phyloP scores from a whole-genome alignment of 2,329 filamentous ascomycete species.

The Epichloe elymi region DNA sequence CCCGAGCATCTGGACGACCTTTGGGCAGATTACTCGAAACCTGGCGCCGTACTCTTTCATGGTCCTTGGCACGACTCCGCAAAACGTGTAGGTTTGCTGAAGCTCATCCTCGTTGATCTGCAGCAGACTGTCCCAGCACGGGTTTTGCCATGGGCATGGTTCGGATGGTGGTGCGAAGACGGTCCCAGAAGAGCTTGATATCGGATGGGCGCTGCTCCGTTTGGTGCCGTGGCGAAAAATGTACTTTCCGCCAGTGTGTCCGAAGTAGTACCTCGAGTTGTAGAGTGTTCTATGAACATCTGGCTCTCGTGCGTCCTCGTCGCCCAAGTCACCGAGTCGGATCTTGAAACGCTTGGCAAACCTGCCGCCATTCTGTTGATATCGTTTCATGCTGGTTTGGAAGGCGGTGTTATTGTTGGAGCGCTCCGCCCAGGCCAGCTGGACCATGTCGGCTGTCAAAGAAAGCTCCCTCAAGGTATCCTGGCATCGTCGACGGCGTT shows the following conservation, averaged over 20 bases:
- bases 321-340: neutral
- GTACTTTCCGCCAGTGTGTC: constrained; percentile 12
- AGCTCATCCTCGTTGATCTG: neutral
- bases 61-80: constrained; percentile 13
- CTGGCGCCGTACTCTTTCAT: constrained; percentile 9
- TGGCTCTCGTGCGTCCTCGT: neutral
- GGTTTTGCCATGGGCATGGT: neutral
- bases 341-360: neutral
- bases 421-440: neutral
- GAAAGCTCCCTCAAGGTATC: neutral
- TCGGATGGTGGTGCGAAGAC: neutral
- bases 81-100: constrained; percentile 6
- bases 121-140: neutral
- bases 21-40: constrained; percentile 5
- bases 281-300: neutral
- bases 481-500: neutral
- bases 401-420: neutral
- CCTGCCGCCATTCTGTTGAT: no score
- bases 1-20: constrained; percentile 8
- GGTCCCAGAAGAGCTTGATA: no score
- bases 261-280: constrained; percentile 12
- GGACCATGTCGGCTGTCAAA: neutral
- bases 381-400: neutral
- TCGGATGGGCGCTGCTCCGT: no score
- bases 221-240: constrained; percentile 13